Evolutionary conservation across 306 rosid species (phyloP).

Genomic region (Ammopiptanthus mongolicus): DNA sequence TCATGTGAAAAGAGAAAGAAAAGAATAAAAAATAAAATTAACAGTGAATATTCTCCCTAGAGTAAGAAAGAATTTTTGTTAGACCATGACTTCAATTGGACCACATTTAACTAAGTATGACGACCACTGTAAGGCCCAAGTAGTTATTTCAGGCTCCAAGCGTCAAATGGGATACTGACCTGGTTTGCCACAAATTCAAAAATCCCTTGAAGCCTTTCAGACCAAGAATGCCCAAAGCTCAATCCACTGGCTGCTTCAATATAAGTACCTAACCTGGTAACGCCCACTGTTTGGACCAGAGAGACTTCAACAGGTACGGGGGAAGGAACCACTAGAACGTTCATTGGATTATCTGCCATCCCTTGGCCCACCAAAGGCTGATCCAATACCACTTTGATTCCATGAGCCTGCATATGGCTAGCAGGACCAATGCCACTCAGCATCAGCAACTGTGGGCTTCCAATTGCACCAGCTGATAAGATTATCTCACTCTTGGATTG

Average conservation of each 20-base stretch:
- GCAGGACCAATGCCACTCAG: slow-evolving; percentile 70
- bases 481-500: slow-evolving; percentile 46
- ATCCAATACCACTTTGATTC: slow-evolving; percentile 45
- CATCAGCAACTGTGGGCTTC: slow-evolving; percentile 71
- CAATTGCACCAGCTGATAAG: slow-evolving; percentile 70
- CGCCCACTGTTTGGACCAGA: slow-evolving; percentile 59
- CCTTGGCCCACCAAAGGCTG: slow-evolving; percentile 68
- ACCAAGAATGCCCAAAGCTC: slow-evolving; percentile 32
- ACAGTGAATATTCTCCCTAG: too few species aligned
- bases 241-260: slow-evolving; percentile 64
- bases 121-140: neutral
- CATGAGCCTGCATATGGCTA: slow-evolving; percentile 52
- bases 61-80: too few species aligned
- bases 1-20: too few species aligned
- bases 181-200: slow-evolving; percentile 35
- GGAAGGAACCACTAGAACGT: slow-evolving; percentile 50
- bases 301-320: slow-evolving; percentile 70
- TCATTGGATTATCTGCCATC: slow-evolving; percentile 81
- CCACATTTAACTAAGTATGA: neutral
- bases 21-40: too few species aligned
- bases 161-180: slow-evolving; percentile 33
- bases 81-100: neutral
- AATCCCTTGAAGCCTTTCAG: slow-evolving; percentile 28
- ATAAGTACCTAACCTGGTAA: slow-evolving; percentile 47
- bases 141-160: neutral